Conservation (phyloP, 78 protist species). For the Dictyostelium intermedium region DNA sequence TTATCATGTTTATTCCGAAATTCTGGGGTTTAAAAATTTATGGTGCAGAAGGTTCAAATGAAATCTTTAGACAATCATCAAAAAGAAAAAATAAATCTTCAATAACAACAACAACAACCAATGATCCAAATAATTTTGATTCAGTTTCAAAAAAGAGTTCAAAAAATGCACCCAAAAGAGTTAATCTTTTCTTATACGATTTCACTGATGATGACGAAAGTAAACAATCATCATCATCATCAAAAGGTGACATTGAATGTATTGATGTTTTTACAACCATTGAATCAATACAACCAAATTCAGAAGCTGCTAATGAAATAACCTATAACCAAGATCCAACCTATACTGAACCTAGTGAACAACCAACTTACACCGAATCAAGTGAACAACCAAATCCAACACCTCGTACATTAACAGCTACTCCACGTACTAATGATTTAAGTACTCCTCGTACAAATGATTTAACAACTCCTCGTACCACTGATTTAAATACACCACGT, state of each 20-base stretch:
- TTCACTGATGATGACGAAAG: background rate
- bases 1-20: constrained; percentile 16
- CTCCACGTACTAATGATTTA: background rate
- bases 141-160: background rate
- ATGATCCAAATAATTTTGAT: background rate
- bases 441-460: background rate
- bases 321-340: background rate
- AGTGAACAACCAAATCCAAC: background rate
- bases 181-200: background rate
- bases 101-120: background rate
- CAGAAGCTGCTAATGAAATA: background rate
- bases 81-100: background rate
- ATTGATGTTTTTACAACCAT: background rate
- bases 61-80: background rate
- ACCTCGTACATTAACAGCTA: background rate
- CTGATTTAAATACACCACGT: background rate
- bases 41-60: constrained; percentile 12
- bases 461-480: background rate
- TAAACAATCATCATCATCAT: background rate
- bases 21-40: background rate
- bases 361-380: background rate
- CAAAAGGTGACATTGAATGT: background rate
- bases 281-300: background rate
- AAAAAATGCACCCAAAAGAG: background rate
- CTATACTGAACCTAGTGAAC: background rate